Evolutionary conservation across 2,329 filamentous ascomycete genomes (phyloP).

Genomic region (Aspergillus puulaauensis): DNA sequence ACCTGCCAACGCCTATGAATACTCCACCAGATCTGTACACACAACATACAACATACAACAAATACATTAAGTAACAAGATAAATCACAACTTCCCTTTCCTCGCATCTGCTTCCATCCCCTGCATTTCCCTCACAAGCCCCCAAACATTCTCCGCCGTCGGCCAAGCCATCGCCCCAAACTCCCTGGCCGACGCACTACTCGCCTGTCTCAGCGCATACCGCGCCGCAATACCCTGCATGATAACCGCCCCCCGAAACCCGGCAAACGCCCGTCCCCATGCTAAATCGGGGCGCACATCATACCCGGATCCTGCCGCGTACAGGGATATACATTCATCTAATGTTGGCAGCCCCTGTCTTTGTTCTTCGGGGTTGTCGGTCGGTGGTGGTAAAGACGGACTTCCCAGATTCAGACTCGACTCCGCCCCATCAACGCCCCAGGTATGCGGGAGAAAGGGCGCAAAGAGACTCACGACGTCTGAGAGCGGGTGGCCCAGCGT

Average conservation of each 20-base stretch:
- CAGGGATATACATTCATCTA: slow-evolving; percentile 66
- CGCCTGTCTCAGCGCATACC: slow-evolving; percentile 81
- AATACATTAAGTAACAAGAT: too few relatives aligned
- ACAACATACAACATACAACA: too few relatives aligned
- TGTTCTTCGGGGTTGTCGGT: too few relatives aligned
- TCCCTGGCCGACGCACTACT: slow-evolving; percentile 78
- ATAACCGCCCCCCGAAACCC: slow-evolving; percentile 65
- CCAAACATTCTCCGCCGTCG: neutral
- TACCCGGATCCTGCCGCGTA: slow-evolving; percentile 60
- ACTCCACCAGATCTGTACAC: too few relatives aligned
- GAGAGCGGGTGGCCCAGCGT: slow-evolving; percentile 95
- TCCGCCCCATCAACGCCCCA: slow-evolving; percentile 31
- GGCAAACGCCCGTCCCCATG: slow-evolving; percentile 65
- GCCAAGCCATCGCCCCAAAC: slow-evolving; percentile 51
- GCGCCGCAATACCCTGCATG: slow-evolving; percentile 88
- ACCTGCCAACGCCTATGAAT: too few relatives aligned
- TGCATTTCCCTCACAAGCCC: neutral
- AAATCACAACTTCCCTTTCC: too few relatives aligned
- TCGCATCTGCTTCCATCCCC: too few relatives aligned
- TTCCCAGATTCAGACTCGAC: neutral
- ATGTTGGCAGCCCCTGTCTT: slow-evolving; percentile 52
- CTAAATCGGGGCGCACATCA: slow-evolving; percentile 56
- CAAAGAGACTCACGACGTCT: slow-evolving; percentile 60
- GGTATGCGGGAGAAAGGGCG: slow-evolving; percentile 62
- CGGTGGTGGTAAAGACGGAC: too few relatives aligned